Evolutionary conservation across 805 yeast species (phyloP).

Genomic region (Debaryomyces hansenii): DNA sequence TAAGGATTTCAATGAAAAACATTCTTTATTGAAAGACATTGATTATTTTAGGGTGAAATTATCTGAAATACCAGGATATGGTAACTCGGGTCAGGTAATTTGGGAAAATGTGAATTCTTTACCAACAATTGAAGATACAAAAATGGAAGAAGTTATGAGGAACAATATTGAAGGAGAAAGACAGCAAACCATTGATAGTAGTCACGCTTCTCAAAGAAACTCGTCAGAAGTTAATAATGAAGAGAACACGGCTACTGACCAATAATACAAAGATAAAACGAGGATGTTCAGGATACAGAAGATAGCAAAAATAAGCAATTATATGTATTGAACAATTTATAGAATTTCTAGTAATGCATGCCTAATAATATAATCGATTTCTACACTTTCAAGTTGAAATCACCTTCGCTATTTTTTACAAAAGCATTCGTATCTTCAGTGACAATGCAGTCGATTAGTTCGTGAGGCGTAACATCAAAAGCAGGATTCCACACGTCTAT

Average conservation of each 20-base stretch:
- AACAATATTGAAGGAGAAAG: conserved; percentile 31
- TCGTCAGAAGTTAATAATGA: background rate
- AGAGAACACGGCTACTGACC: background rate
- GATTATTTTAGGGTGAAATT: conserved; percentile 65
- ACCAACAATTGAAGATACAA: conserved; percentile 48
- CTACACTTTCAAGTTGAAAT: conserved; percentile 40
- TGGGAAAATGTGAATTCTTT: conserved; percentile 60
- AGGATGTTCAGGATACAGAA: background rate
- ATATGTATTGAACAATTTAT: background rate
- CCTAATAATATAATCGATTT: background rate
- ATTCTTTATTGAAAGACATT: conserved; percentile 56
- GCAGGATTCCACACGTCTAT: conserved; percentile 95
- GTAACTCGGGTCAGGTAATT: conserved; percentile 59
- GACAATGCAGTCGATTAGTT: conserved; percentile 81
- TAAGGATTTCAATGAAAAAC: conserved; percentile 53
- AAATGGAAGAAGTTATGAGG: conserved; percentile 49
- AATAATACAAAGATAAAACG: background rate
- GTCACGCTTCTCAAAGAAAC: background rate
- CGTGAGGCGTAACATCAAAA: conserved; percentile 88
- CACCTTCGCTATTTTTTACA: conserved; percentile 50
- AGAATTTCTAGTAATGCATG: background rate
- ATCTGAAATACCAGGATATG: conserved; percentile 57
- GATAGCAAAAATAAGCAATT: conserved; percentile 2
- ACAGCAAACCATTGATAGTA: background rate
- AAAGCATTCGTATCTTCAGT: conserved; percentile 69